Base-by-base conservation (phyloP, 2,329 filamentous ascomycete species). In the Didymosphaeria variabile region DNA sequence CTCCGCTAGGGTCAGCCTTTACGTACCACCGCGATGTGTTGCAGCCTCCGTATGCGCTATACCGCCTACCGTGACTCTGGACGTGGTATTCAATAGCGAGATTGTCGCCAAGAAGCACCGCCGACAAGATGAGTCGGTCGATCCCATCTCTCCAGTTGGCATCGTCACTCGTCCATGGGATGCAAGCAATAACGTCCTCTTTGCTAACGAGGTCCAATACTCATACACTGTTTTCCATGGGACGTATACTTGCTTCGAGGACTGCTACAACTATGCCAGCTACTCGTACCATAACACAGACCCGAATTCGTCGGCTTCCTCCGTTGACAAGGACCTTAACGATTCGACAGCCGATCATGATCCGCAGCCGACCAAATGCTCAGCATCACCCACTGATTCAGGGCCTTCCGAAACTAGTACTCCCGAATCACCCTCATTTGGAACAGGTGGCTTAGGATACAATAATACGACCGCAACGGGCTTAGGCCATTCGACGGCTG, bases 231-330 rank as follows among this genome's bases (percentile, higher is more conserved):
- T 51, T 19, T 51, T 51, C 47, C 47, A 51, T 26, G 47, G 47
- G 17, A 51, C 47, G 7, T 51, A 51, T 31, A 51, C 47, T 3
- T 51, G 47, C 47, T 51, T 51, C n/a, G 47, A 51, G 47, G n/a
- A 51, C 31, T 51, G 47, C n/a, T 51, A 51, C 31, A n/a, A 51
- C 31, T 51, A 51, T 17, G 29, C 15, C 47, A 51, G 23, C n/a
- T 51, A n/a, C 47, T 51, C 47, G 31, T 51, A 51, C 31, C 10
- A 51, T 31, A 51, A 51, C 31, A 51, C 47, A 9, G 47, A 51
- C 17, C 47, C 47, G 17, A 51, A 31, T 36, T 12, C 15, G 9
- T 31, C 47, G 3, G 12, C 47, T 4, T 12, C 47, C 12, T 31
- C 47, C 5, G 12, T 51, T 5, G 47, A 31, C 31, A 13, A 15